These are phyloP conservation scores for Pseudogymnoascus sp. DNA, from an alignment of 2,329 filamentous ascomycete genomes.

Conservation along the genomic window DNA sequence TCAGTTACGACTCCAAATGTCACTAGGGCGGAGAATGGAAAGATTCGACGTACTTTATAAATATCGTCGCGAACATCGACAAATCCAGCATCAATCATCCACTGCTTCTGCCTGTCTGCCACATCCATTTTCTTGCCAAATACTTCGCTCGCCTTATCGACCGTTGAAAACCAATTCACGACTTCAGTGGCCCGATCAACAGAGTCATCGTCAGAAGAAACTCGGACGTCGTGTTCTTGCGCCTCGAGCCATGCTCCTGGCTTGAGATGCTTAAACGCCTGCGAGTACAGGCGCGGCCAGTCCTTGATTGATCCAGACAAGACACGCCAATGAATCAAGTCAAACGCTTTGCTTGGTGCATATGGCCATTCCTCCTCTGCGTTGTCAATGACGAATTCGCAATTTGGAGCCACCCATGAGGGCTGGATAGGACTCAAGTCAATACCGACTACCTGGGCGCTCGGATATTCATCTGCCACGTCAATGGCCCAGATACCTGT, in stretches of 20 bases:
- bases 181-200: slow-evolving; percentile 11
- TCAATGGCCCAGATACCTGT: slow-evolving; percentile 33
- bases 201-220: slow-evolving; percentile 20
- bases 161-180: slow-evolving; percentile 12
- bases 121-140: slow-evolving; percentile 17
- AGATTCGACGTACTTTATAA: slow-evolving; percentile 9
- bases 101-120: slow-evolving; percentile 10
- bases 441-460: slow-evolving; percentile 18
- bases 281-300: slow-evolving; percentile 14
- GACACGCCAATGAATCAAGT: slow-evolving; percentile 27
- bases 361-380: slow-evolving; percentile 25
- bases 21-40: neutral
- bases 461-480: slow-evolving; percentile 18
- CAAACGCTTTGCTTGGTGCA: slow-evolving; percentile 29
- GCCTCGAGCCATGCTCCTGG: slow-evolving; percentile 16
- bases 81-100: slow-evolving; percentile 32
- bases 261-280: slow-evolving; percentile 16
- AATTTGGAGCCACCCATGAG: slow-evolving; percentile 21
- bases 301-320: slow-evolving; percentile 10
- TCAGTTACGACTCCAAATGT: neutral
- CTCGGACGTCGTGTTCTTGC: slow-evolving; percentile 15
- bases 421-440: slow-evolving; percentile 22
- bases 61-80: slow-evolving; percentile 27
- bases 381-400: slow-evolving; percentile 27
- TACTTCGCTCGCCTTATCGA: slow-evolving; percentile 10